A percentile compares a stretch with the other conserved stretches of the same genome.
Evolutionary conservation across 768 basidiomycete genomes (phyloP).

Genomic region (Lentinula lateritia): DNA sequence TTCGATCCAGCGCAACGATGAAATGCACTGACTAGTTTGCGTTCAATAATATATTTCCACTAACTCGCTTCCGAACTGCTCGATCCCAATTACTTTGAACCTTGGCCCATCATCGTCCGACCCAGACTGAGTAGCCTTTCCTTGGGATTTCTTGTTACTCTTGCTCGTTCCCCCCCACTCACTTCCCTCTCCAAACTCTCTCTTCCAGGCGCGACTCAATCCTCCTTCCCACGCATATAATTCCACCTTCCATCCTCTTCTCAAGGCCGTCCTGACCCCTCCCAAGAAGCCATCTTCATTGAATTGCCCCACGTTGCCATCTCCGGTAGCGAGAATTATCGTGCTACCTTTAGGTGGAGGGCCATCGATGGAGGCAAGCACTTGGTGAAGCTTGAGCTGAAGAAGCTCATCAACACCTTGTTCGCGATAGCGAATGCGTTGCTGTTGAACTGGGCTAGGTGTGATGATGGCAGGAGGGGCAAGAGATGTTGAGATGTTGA

Average conservation of each 20-base stretch:
- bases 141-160: constrained; percentile 46
- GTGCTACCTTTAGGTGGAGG: constrained; percentile 61
- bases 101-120: constrained; percentile 25
- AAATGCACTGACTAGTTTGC: not conserved
- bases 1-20: not conserved
- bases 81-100: constrained; percentile 59
- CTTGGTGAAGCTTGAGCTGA: constrained; percentile 89
- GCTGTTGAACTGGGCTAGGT: constrained; percentile 13
- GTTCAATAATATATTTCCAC: constrained; percentile 33
- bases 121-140: constrained; percentile 11
- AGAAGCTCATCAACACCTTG: constrained; percentile 95
- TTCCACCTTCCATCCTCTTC: constrained; percentile 93
- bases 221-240: constrained; percentile 89
- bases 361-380: constrained; percentile 63
- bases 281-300: constrained; percentile 92
- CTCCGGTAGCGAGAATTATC: constrained; percentile 90
- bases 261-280: constrained; percentile 78
- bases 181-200: constrained; percentile 59
- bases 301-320: constrained; percentile 89
- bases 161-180: constrained; percentile 26
- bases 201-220: constrained; percentile 71
- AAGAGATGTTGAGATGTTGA: constrained; percentile 4
- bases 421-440: constrained; percentile 66
- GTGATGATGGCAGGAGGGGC: constrained; percentile 11
- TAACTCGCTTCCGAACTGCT: constrained; percentile 58